These are phyloP conservation scores for Ceriops tagal DNA, from an alignment of 345 rosid species.

Conservation along the genomic window DNA sequence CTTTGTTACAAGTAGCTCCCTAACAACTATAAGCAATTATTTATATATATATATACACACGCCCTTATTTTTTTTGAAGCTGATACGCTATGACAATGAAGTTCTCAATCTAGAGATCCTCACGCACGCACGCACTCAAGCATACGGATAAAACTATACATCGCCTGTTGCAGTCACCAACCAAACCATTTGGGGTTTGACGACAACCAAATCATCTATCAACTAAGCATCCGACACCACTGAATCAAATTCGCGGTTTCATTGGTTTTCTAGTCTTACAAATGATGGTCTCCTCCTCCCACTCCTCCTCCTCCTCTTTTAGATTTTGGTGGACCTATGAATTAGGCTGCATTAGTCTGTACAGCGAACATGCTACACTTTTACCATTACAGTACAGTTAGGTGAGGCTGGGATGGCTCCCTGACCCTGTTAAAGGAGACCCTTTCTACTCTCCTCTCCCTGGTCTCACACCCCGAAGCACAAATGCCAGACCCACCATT, in stretches of 20 bases:
- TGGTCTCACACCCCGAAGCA: conserved; percentile 11
- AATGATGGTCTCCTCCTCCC: conserved; percentile 9
- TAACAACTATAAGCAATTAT: too few relatives aligned
- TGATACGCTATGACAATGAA: too few relatives aligned
- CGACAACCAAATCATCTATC: neutral
- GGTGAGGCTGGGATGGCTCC: conserved; percentile 28
- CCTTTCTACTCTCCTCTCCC: neutral
- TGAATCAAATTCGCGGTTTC: conserved; percentile 4
- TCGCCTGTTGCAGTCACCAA: neutral
- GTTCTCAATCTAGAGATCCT: too few relatives aligned
- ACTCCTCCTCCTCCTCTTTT: conserved; percentile 9
- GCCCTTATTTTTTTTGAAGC: too few relatives aligned
- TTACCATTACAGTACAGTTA: conserved; percentile 27
- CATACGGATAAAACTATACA: neutral
- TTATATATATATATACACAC: too few relatives aligned
- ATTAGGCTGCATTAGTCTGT: conserved; percentile 31
- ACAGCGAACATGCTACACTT: conserved; percentile 32
- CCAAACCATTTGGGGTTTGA: neutral
- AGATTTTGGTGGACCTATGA: conserved; percentile 21
- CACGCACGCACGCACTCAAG: too few relatives aligned
- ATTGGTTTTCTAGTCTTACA: conserved; percentile 21
- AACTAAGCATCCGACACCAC: conserved; percentile 9
- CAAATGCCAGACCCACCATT: conserved; percentile 20
- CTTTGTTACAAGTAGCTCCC: too few relatives aligned
- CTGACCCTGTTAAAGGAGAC: conserved; percentile 12